Conservation (phyloP, 208 protist genomes). For the Sergeia podlipaevii region DNA sequence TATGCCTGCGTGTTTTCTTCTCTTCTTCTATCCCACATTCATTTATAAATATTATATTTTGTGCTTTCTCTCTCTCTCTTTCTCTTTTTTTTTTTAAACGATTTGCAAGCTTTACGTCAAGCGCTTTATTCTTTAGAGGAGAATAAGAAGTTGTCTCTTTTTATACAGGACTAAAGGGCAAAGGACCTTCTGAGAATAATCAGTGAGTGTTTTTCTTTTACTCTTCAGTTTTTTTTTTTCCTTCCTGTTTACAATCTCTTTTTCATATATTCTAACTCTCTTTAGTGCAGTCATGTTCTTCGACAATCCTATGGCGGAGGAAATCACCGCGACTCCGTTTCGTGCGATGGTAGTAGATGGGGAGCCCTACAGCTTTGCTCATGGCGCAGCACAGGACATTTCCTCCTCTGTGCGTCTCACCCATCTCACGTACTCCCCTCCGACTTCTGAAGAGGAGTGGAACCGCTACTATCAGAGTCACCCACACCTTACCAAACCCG, state of each 20-base stretch:
- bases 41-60: too few relatives aligned
- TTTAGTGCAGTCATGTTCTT: slow-evolving; percentile 1
- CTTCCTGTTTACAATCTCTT: background rate
- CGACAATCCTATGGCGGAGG: slow-evolving; percentile 21
- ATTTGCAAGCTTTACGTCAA: too few relatives aligned
- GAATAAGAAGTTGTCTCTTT: too few relatives aligned
- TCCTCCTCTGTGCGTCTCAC: slow-evolving; percentile 54
- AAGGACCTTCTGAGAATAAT: too few relatives aligned
- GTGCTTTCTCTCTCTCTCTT: too few relatives aligned
- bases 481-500: slow-evolving; percentile 1
- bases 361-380: slow-evolving; percentile 56
- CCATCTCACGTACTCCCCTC: slow-evolving; percentile 76
- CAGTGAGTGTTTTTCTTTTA: background rate
- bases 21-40: too few relatives aligned
- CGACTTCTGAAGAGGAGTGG: slow-evolving; percentile 29
- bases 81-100: too few relatives aligned
- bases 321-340: slow-evolving; percentile 58
- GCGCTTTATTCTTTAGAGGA: too few relatives aligned
- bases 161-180: too few relatives aligned
- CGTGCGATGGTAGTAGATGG: slow-evolving; percentile 49
- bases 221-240: slow-evolving; percentile 2
- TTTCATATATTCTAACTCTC: slow-evolving; percentile 3
- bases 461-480: slow-evolving; percentile 21
- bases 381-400: slow-evolving; percentile 43
- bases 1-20: too few relatives aligned